Conservation (phyloP, 805 yeast genomes). For the Pichia nanzhaoensis region DNA sequence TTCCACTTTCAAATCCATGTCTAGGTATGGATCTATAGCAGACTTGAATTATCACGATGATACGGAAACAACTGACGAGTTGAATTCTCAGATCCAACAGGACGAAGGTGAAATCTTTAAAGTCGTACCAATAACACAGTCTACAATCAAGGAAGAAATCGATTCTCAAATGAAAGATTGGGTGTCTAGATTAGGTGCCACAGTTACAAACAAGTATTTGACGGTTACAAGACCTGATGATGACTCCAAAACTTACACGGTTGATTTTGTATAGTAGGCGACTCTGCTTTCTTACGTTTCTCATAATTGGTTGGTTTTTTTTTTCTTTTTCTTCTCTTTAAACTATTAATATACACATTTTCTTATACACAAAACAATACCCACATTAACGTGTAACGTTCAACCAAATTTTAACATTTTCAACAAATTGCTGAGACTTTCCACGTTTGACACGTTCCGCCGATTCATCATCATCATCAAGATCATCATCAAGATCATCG, state of each 20-base stretch:
- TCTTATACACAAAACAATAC: neutral
- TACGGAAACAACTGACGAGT: neutral
- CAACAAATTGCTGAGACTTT: constrained; percentile 16
- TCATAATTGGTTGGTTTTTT: too few species aligned
- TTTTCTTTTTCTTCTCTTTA: neutral
- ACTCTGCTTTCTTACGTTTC: neutral
- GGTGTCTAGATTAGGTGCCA: constrained; percentile 1
- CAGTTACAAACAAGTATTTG: neutral
- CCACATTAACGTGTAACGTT: constrained; percentile 27
- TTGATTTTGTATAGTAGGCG: constrained; percentile 1
- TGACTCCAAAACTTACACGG: neutral
- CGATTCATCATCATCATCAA: constrained; percentile 1
- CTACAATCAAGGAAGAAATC: constrained; percentile 4
- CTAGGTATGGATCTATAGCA: constrained; percentile 2
- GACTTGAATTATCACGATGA: neutral
- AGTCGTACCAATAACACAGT: constrained; percentile 6
- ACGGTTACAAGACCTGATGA: neutral
- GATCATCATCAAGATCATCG: constrained; percentile 6
- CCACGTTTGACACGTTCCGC: constrained; percentile 6
- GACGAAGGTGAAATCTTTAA: constrained; percentile 8
- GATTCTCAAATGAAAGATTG: constrained; percentile 3
- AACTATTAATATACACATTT: constrained; percentile 1
- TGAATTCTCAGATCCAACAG: constrained; percentile 3
- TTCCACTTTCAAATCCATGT: constrained; percentile 15
- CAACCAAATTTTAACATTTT: constrained; percentile 35